A percentile compares a stretch with the other conserved stretches of the same genome.
Evolutionary conservation across 805 yeast species (phyloP).

Genomic region (Metschnikowia similis): DNA sequence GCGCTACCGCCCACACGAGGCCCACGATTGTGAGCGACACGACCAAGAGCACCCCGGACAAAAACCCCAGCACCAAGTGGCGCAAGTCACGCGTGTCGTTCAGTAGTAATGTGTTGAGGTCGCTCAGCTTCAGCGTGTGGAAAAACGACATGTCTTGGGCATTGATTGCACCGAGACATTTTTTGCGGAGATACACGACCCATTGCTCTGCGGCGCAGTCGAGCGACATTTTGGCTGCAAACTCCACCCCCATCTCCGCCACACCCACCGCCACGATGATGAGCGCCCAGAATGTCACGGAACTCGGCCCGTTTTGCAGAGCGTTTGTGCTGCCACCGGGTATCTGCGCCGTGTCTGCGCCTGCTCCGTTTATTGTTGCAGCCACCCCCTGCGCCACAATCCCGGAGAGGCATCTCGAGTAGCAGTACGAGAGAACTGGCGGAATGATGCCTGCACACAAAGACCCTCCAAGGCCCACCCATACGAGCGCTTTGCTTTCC

Average conservation of each 20-base stretch:
- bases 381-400: slow-evolving; percentile 29
- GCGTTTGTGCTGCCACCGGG: background rate
- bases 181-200: slow-evolving; percentile 51
- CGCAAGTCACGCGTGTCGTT: slow-evolving; percentile 82
- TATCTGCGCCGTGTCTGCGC: background rate
- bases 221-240: slow-evolving; percentile 46
- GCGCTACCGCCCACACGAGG: slow-evolving; percentile 66
- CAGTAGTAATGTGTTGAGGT: slow-evolving; percentile 61
- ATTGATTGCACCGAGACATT: slow-evolving; percentile 46
- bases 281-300: slow-evolving; percentile 53
- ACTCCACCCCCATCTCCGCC: slow-evolving; percentile 56
- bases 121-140: slow-evolving; percentile 42
- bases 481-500: slow-evolving; percentile 23
- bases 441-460: slow-evolving; percentile 57
- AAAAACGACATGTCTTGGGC: slow-evolving; percentile 55
- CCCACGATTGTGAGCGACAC: slow-evolving; percentile 56
- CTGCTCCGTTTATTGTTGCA: too few species aligned
- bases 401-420: slow-evolving; percentile 64
- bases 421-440: slow-evolving; percentile 76
- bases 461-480: slow-evolving; percentile 51
- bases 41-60: slow-evolving; percentile 52
- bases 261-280: slow-evolving; percentile 59
- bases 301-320: background rate
- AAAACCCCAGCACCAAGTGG: slow-evolving; percentile 55
- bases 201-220: slow-evolving; percentile 64